These are phyloP conservation scores for Macrolepiota dolichaula DNA, from an alignment of 768 basidiomycete genomes.

Conservation along the genomic window DNA sequence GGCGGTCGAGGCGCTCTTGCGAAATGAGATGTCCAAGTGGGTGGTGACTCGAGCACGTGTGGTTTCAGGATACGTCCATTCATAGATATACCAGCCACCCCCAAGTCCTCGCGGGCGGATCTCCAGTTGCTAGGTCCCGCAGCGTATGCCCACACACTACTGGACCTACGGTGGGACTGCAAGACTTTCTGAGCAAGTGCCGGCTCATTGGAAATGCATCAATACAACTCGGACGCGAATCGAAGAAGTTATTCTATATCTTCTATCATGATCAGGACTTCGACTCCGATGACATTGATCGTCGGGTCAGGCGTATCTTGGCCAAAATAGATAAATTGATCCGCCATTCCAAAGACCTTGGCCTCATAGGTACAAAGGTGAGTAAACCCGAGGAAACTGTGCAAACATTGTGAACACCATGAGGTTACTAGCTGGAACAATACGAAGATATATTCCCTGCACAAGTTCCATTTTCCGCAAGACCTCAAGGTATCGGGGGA, in stretches of 20 bases:
- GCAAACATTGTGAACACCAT: no score
- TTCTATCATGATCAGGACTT: not conserved
- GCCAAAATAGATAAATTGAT: not conserved
- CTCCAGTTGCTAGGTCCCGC: not conserved
- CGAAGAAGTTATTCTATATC: not conserved
- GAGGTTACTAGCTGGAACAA: no score
- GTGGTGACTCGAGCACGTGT: not conserved
- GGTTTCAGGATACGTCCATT: not conserved
- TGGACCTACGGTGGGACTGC: not conserved
- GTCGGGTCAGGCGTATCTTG: not conserved
- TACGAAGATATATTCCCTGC: no score
- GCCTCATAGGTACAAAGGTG: not conserved
- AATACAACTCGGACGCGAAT: not conserved
- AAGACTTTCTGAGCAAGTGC: not conserved
- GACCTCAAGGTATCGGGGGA: no score
- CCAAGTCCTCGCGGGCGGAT: not conserved
- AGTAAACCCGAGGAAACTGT: not conserved
- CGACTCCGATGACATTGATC: not conserved
- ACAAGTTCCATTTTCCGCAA: no score
- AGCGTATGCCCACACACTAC: not conserved
- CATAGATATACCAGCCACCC: not conserved
- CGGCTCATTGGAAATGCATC: not conserved
- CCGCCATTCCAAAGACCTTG: not conserved
- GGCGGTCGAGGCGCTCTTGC: not conserved
- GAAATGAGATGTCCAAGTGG: not conserved